phyloP scores from a whole-genome alignment of 1,139 yeast species.

The Kurtzmaniella quercitrusa region DNA sequence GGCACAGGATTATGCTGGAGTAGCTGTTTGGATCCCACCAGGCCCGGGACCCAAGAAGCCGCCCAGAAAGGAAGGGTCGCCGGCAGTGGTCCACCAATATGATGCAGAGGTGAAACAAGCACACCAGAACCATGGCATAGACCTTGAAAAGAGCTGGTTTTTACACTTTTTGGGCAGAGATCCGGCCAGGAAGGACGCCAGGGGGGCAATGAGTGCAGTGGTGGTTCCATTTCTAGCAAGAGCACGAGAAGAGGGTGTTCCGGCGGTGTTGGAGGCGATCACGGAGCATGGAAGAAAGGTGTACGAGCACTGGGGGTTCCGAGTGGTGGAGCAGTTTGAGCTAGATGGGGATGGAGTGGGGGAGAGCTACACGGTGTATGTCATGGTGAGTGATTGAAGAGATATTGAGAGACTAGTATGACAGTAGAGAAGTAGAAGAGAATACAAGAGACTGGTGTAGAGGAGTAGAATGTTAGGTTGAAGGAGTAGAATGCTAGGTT shows the following conservation, averaged over 20 bases:
- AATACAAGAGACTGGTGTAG: no score
- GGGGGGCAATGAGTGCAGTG: constrained; percentile 9
- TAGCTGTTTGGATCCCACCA: constrained; percentile 11
- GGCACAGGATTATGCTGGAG: constrained; percentile 9
- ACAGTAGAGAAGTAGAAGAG: no score
- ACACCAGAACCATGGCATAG: constrained; percentile 3
- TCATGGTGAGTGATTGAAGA: constrained; percentile 1
- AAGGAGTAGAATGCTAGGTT: no score
- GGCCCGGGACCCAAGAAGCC: constrained; percentile 1
- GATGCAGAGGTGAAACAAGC: constrained; percentile 2
- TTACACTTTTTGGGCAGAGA: constrained; percentile 10
- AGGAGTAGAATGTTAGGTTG: no score
- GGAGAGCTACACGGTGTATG: not conserved
- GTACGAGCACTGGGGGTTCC: constrained; percentile 10
- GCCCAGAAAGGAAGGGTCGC: not conserved
- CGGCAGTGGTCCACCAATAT: constrained; percentile 3
- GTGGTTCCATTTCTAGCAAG: constrained; percentile 7
- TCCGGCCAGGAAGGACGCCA: not conserved
- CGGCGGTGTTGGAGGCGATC: constrained; percentile 9
- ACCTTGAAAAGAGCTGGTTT: constrained; percentile 7
- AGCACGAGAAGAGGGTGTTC: constrained; percentile 5
- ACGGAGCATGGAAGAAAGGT: constrained; percentile 8
- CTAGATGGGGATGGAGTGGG: not conserved
- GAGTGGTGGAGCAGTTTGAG: constrained; percentile 4
- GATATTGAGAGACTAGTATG: no score